phyloP scores from a whole-genome alignment of 495 filamentous ascomycete species.

The Paragyromitra xinjiangensis region DNA sequence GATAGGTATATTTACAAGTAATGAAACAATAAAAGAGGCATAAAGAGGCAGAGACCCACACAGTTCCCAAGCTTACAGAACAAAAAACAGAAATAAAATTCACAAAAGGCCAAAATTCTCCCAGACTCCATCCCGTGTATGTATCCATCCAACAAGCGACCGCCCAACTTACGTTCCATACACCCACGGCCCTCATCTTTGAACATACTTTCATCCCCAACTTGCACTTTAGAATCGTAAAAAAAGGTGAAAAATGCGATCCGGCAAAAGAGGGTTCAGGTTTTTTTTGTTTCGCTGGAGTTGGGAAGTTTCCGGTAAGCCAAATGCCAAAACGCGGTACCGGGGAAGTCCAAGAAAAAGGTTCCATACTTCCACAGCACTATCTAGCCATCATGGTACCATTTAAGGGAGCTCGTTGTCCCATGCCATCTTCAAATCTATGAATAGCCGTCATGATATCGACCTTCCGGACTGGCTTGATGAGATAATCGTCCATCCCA shows the following conservation, averaged over 20 bases:
- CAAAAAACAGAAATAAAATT: constrained; percentile 19
- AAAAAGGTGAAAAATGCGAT: constrained; percentile 17
- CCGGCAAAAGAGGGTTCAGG: constrained; percentile 9
- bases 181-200: constrained; percentile 10
- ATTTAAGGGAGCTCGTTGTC: constrained; percentile 22
- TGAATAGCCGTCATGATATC: constrained; percentile 47
- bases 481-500: constrained; percentile 51
- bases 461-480: constrained; percentile 44
- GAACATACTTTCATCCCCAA: background rate
- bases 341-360: constrained; percentile 9
- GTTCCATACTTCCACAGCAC: constrained; percentile 28
- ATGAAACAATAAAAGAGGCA: background rate
- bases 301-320: constrained; percentile 24
- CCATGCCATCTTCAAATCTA: constrained; percentile 39
- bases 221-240: background rate
- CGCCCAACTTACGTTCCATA: constrained; percentile 28
- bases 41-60: constrained; percentile 26
- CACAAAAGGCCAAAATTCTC: constrained; percentile 39
- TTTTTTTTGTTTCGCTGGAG: constrained; percentile 18
- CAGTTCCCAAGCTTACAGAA: constrained; percentile 16
- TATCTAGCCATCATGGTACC: constrained; percentile 36
- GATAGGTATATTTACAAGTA: constrained; percentile 45
- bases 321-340: constrained; percentile 13
- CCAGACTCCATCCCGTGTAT: constrained; percentile 45
- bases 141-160: constrained; percentile 30